Percentiles rank a stretch among this genome's conserved stretches.
phyloP scores from a whole-genome alignment of 768 basidiomycete genomes.

The Amanita subjunquillea region DNA sequence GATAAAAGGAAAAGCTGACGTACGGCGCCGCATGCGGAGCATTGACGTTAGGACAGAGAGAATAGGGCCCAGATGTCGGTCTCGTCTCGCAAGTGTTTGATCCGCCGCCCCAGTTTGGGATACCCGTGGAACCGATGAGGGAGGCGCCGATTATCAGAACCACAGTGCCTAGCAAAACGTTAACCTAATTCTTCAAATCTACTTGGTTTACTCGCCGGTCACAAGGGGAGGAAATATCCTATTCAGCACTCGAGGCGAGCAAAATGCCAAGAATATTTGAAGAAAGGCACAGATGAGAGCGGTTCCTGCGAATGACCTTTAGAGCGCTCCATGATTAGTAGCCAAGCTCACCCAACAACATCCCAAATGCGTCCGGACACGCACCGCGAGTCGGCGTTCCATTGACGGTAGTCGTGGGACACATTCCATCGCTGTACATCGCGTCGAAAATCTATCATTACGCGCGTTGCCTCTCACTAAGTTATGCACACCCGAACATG shows the following conservation, averaged over 20 bases:
- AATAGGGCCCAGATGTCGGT: conserved; percentile 58
- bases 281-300: conserved; percentile 71
- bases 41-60: conserved; percentile 59
- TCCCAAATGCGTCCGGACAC: conserved; percentile 78
- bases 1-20: conserved; percentile 10
- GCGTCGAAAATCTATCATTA: conserved; percentile 51
- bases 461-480: not conserved
- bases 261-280: conserved; percentile 68
- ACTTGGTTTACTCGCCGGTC: conserved; percentile 34
- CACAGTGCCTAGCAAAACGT: conserved; percentile 44
- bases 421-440: conserved; percentile 75
- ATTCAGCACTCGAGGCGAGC: conserved; percentile 50
- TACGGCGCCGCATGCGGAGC: conserved; percentile 63
- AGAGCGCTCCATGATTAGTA: not conserved
- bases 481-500: not conserved
- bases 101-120: conserved; percentile 79
- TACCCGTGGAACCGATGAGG: conserved; percentile 64
- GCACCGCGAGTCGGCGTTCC: conserved; percentile 48
- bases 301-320: conserved; percentile 37
- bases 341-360: conserved; percentile 47
- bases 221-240: conserved; percentile 77
- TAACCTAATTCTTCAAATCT: not conserved
- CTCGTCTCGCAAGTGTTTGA: conserved; percentile 56
- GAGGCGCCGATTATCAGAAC: conserved; percentile 75
- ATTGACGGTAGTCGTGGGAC: conserved; percentile 47